These are phyloP conservation scores for Xylaria arbuscula DNA, from an alignment of 2,329 filamentous ascomycete species.

Conservation along the genomic window DNA sequence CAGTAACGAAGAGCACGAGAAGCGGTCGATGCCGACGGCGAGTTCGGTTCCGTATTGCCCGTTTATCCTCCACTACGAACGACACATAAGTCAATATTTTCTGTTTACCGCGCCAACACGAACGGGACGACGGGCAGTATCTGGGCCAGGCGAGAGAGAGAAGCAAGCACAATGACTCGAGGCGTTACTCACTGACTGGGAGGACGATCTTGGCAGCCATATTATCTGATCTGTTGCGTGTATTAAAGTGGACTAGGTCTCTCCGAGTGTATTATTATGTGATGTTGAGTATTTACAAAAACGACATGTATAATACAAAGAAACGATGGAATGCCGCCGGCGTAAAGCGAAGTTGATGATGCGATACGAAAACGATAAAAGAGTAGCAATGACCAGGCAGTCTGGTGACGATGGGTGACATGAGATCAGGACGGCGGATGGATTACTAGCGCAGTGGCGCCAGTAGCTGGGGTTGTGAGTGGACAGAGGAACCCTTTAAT, in stretches of 20 bases:
- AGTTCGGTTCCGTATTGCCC: conserved; percentile 38
- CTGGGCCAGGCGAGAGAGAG: background rate
- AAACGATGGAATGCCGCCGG: conserved; percentile 4
- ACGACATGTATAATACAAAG: conserved; percentile 16
- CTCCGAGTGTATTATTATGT: background rate
- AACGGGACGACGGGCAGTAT: background rate
- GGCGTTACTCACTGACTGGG: conserved; percentile 40
- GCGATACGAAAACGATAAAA: conserved; percentile 12
- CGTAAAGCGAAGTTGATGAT: conserved; percentile 17
- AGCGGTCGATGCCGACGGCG: conserved; percentile 46
- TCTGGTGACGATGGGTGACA: conserved; percentile 8
- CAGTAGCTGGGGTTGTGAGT: background rate
- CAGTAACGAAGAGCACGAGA: conserved; percentile 39
- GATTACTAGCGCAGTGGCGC: background rate
- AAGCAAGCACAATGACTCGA: background rate
- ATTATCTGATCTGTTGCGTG: background rate
- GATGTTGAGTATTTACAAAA: conserved; percentile 9
- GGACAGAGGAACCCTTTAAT: background rate
- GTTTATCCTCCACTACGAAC: conserved; percentile 47
- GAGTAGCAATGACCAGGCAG: conserved; percentile 1
- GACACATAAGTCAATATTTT: conserved; percentile 15
- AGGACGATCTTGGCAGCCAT: conserved; percentile 49
- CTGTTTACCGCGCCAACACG: background rate
- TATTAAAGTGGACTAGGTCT: conserved; percentile 2
- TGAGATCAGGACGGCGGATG: conserved; percentile 13